Evolutionary conservation across 176 grass and related monocot genomes (phyloP).

Genomic region (Musa itinerans): DNA sequence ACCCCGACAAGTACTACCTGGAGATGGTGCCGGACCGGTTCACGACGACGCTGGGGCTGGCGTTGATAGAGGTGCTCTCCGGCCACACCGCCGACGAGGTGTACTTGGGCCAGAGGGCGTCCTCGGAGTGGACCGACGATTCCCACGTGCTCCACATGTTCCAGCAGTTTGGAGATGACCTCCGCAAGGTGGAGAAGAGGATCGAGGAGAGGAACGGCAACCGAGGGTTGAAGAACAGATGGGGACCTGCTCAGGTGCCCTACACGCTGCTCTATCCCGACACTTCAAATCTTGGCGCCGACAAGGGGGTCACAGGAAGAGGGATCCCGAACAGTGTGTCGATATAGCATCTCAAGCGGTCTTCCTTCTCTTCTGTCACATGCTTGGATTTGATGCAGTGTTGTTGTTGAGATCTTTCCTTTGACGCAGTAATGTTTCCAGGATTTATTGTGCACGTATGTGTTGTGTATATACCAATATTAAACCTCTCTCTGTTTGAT

Average conservation of each 20-base stretch:
- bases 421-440: no score
- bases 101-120: slow-evolving; percentile 67
- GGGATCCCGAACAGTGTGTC: slow-evolving; percentile 97
- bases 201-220: slow-evolving; percentile 59
- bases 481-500: no score
- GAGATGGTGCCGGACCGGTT: slow-evolving; percentile 67
- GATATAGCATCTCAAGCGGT: slow-evolving; percentile 23
- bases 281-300: slow-evolving; percentile 35
- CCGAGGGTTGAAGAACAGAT: slow-evolving; percentile 37
- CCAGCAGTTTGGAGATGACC: slow-evolving; percentile 41
- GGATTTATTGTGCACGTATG: no score
- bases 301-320: slow-evolving; percentile 75
- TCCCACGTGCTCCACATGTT: slow-evolving; percentile 56
- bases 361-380: no score
- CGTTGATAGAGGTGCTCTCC: slow-evolving; percentile 89
- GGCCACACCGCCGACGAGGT: slow-evolving; percentile 82
- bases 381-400: no score
- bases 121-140: slow-evolving; percentile 64
- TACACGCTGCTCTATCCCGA: slow-evolving; percentile 82
- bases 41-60: slow-evolving; percentile 61
- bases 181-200: slow-evolving; percentile 47
- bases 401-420: no score
- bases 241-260: slow-evolving; percentile 50
- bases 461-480: no score
- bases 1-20: slow-evolving; percentile 61